Base-by-base conservation (phyloP, 495 filamentous ascomycete genomes). In the Hyaloscypha bicolor region DNA sequence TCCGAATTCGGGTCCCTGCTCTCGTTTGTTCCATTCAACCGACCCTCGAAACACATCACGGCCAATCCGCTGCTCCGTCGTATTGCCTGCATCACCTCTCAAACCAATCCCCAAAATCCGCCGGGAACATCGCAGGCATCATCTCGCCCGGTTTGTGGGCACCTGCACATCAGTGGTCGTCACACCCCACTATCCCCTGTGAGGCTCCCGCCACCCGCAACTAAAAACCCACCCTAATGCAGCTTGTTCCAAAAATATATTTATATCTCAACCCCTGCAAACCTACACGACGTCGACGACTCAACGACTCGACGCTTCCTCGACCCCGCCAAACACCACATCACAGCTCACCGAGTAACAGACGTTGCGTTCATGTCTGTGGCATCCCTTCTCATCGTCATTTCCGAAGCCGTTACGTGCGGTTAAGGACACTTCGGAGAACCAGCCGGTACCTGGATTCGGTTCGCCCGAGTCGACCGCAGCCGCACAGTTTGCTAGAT, bases 181-280 rank as follows among this genome's bases (percentile, higher is more conserved):
- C 11, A 60, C 42, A 58, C 31, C 30, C 30, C 2, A 2, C 53
- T 1, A 29, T 1, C 59, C 35, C 16, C 16, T 53, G 21, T 64
- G 62, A 53, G 62, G 62, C 62, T 64, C 62, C 62, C 37, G 62
- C 62, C 29, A 56, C 48, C 61, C 62, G 62, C 62, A 57, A 6
- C 42, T 19, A 48, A 48, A 37, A 37, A 19, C 42, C n/a, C 58
- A 48, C 19, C 9, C 14, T 29, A 19, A 4, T 61, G 35, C 21
- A 63, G n/a, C 12, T 11, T 32, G 22, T 25, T 31, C 62, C 42
- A 48, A 48, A 48, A 48, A 48, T 48, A 48, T 19, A 48, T 48
- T 48, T 48, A 48, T 48, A 48, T 48, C 42, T 19, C 42, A 48
- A 48, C 42, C 42, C 42, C 42, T 48, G 42, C 16, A 14, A 3